A percentile compares a stretch with the other conserved stretches of the same genome.
Conservation (phyloP, 2,329 filamentous ascomycete genomes). For the Fusarium robinianum region DNA sequence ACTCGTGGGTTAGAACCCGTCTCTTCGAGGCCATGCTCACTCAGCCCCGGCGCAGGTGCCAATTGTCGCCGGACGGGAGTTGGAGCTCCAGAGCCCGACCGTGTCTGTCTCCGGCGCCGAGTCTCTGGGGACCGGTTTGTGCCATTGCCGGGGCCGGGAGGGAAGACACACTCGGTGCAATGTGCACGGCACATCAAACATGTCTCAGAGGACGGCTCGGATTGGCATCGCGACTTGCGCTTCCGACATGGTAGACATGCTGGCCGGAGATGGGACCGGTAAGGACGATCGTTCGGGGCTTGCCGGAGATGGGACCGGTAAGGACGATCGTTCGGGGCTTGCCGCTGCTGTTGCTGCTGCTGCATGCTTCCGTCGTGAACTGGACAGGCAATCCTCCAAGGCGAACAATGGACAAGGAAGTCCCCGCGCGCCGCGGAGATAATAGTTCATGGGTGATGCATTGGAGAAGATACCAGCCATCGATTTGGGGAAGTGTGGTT, state of each 20-base stretch:
- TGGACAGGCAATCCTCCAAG: not conserved
- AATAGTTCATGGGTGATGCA: not conserved
- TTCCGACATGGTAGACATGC: slow-evolving; percentile 64
- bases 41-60: not conserved
- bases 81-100: slow-evolving; percentile 1
- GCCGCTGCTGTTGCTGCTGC: slow-evolving; percentile 19
- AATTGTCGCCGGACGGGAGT: slow-evolving; percentile 7
- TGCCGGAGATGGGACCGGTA: slow-evolving; percentile 65
- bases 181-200: slow-evolving; percentile 64
- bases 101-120: slow-evolving; percentile 18
- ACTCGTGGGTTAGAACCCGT: not conserved
- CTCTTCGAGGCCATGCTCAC: not conserved
- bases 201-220: slow-evolving; percentile 55
- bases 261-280: slow-evolving; percentile 64
- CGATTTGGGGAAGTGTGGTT: not conserved
- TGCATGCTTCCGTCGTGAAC: slow-evolving; percentile 9
- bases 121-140: slow-evolving; percentile 19
- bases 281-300: slow-evolving; percentile 53
- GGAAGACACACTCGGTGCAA: slow-evolving; percentile 60
- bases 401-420: not conserved
- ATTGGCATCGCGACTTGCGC: slow-evolving; percentile 65
- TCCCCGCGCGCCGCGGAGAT: slow-evolving; percentile 1
- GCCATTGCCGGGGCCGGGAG: slow-evolving; percentile 41
- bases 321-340: slow-evolving; percentile 44
- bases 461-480: not conserved